phyloP scores from a whole-genome alignment of 2,329 filamentous ascomycete genomes.

The Pyrenophora graminea region DNA sequence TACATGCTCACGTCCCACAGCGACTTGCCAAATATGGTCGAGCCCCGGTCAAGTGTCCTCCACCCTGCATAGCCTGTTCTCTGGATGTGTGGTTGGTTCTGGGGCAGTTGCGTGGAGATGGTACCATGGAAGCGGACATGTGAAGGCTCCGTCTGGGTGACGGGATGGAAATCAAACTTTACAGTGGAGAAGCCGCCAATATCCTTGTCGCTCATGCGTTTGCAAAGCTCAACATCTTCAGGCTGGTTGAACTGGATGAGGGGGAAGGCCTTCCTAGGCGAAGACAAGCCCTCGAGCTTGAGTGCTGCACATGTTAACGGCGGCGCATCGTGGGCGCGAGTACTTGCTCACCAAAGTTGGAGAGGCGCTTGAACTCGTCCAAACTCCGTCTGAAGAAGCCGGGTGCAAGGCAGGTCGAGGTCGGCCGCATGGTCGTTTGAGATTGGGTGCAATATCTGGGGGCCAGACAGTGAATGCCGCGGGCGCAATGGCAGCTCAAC shows the following conservation, averaged over 20 bases:
- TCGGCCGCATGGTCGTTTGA: conserved; percentile 42
- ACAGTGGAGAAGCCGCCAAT: conserved; percentile 85
- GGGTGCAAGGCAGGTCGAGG: conserved; percentile 43
- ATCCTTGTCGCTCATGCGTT: conserved; percentile 83
- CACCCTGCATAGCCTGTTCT: conserved; percentile 88
- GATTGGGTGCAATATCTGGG: not conserved
- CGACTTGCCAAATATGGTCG: conserved; percentile 82
- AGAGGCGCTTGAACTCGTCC: conserved; percentile 62
- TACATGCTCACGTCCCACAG: conserved; percentile 92
- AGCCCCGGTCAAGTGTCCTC: conserved; percentile 75
- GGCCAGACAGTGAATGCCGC: not conserved
- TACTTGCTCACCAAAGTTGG: conserved; percentile 54
- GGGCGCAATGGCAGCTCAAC: conserved; percentile 12
- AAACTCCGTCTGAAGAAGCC: conserved; percentile 64
- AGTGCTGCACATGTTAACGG: conserved; percentile 57
- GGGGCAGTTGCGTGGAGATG: conserved; percentile 84
- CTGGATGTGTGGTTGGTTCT: conserved; percentile 72
- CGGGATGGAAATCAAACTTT: conserved; percentile 66
- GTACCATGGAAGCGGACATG: conserved; percentile 83
- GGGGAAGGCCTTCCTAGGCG: conserved; percentile 64
- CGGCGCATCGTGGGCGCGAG: conserved; percentile 35
- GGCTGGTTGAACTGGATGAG: conserved; percentile 66
- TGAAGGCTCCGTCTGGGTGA: conserved; percentile 55
- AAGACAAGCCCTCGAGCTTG: conserved; percentile 70
- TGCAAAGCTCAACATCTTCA: conserved; percentile 55